Percentiles rank a stretch among this genome's conserved stretches.
These are phyloP conservation scores for Fomitopsis betulina DNA, from an alignment of 1,284 basidiomycete species.

Conservation along the genomic window DNA sequence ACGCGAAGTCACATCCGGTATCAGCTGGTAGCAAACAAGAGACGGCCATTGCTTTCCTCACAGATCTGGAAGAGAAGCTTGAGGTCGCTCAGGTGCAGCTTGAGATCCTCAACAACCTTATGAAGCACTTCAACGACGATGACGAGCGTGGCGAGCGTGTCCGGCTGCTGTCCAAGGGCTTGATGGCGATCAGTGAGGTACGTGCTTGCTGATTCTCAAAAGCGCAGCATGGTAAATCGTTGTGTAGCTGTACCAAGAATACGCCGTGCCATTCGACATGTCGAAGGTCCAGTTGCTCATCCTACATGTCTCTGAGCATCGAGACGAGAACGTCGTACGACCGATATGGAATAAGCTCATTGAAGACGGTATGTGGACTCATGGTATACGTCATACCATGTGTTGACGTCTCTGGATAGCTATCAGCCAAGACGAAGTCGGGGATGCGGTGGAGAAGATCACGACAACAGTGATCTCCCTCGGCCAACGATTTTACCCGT, in stretches of 20 bases:
- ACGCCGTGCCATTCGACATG: conserved; percentile 85
- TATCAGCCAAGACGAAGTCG: conserved; percentile 43
- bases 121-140: conserved; percentile 56
- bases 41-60: conserved; percentile 86
- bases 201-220: conserved; percentile 13
- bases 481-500: conserved; percentile 84
- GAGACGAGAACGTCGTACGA: conserved; percentile 76
- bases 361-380: conserved; percentile 55
- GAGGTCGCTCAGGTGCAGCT: conserved; percentile 97
- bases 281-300: conserved; percentile 86
- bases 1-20: conserved; percentile 91
- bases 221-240: not conserved
- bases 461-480: conserved; percentile 64
- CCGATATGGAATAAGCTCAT: conserved; percentile 91
- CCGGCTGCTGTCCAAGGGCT: conserved; percentile 45
- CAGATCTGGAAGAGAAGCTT: conserved; percentile 91
- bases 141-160: conserved; percentile 54
- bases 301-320: conserved; percentile 90
- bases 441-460: conserved; percentile 57
- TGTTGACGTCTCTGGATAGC: conserved; percentile 28
- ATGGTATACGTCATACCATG: not conserved
- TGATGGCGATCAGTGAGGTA: conserved; percentile 73
- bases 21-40: conserved; percentile 74
- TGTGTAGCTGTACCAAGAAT: conserved; percentile 74
- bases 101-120: conserved; percentile 72